Evolutionary conservation across 1,284 basidiomycete species (phyloP), one percentile per base, ranked within the genome.

Genomic region (Tilletia setariae): DNA sequence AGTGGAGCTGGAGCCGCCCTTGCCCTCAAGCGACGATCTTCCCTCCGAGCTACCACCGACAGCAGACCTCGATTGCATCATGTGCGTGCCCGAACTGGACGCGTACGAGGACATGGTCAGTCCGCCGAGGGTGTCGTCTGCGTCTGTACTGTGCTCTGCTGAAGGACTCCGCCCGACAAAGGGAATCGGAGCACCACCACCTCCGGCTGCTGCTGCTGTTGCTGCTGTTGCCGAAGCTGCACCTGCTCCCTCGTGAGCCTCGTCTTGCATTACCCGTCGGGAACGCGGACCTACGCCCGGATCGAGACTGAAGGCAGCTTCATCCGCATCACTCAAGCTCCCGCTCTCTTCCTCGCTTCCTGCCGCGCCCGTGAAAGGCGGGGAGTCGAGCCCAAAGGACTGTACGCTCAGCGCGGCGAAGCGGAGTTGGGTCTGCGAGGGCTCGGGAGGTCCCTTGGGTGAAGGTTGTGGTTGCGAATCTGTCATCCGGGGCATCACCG

Each of bases 301-400:
- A 25, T 61, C 56, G 28, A 61, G n/a, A 16, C 56, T 61, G 32
- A 61, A 61, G 13, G 9, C 69, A 30, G 61, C 44, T 21, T 68
- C 70, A 67, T 71, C 70, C 6, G 68, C 70, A 66, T 71, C 70
- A 30, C 56, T 61, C 28, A 61, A 30, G 32, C 56, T 35, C 21
- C 51, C 51, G 51, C 51, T 28, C 21, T 28, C 53, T 28, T 35
- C 23, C 68, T 1, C 74, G 69, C 71, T 70, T 74, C 68, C 51
- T 71, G 69, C 4, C 75, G 74, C 7, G 76, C 80, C 80, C 0
- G 79, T 82, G 68, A 82, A 82, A 6, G 80, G 80, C 28, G 80
- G 80, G 61, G 74, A 77, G 68, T 82, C 80, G 23, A 82, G 76
- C 44, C 77, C 75, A 67, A 80, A 82, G 68, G 79, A 81, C 40